Conservation (phyloP, 305 asterid genomes). For the Striga hermonthica region DNA sequence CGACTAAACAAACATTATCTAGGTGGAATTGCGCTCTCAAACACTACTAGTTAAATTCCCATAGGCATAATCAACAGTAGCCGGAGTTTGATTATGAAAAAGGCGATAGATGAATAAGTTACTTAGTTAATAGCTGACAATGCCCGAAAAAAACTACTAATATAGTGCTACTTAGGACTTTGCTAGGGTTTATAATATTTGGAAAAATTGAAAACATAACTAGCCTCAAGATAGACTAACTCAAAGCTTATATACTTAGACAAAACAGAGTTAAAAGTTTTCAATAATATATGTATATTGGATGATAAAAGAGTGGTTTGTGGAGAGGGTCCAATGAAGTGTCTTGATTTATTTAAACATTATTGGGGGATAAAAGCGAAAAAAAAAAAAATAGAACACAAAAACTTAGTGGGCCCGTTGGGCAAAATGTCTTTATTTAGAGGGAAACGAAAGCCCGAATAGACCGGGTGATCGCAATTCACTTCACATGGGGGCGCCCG, state of each 20-base stretch:
- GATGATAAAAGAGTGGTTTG: neutral
- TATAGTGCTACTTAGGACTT: no score
- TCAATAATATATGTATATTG: neutral
- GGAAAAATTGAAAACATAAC: no score
- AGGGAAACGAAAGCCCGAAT: constrained; percentile 50
- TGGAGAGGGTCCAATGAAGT: constrained; percentile 8
- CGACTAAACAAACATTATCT: no score
- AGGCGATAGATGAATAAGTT: no score
- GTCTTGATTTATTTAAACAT: neutral
- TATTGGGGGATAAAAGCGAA: constrained; percentile 2
- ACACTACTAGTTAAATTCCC: no score
- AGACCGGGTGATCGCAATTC: constrained; percentile 58
- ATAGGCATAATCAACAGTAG: no score
- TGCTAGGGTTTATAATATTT: no score
- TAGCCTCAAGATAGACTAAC: no score
- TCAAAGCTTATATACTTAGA: neutral
- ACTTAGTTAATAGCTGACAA: no score
- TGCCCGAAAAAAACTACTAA: no score
- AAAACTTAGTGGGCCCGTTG: constrained; percentile 26
- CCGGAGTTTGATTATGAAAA: no score
- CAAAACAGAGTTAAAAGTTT: constrained; percentile 13
- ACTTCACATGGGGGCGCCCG: constrained; percentile 66
- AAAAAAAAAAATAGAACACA: neutral
- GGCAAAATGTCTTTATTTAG: constrained; percentile 29
- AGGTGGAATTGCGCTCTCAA: no score